Evolutionary conservation across 129 eudicot genomes (phyloP), one percentile per base, ranked within the genome.

Genomic region (Erigeron canadensis): DNA sequence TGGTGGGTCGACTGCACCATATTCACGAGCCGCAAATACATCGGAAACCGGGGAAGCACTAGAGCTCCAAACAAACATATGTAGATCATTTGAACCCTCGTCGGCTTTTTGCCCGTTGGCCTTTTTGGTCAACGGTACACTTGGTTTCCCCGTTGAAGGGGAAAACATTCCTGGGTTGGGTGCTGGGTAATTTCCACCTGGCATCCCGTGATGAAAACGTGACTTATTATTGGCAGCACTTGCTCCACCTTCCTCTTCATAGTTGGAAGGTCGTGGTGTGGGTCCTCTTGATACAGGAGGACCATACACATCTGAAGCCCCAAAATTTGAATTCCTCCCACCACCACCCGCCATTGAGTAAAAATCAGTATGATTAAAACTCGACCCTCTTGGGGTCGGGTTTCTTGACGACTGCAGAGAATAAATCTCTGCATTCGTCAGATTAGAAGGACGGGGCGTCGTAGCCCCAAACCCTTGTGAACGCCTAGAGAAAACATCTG

Each of bases 51-150:
- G 96, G 37, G 98, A 93, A 46, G 88, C 86, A 81, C 95, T 93
- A 8, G 98, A 89, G 67, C 96, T 93, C 98, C 98, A 93, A 12
- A 93, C 98, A 75, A 93, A 93, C 98, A 93, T 93, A 50, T 89
- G 98, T 53, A 93, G 82, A 81, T 93, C 98, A 43, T 85, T 93
- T 0, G 75, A 80, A 70, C 94, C 89, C 63, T 84, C 96, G 1
- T 84, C 88, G 2, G 65, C 12, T 54, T 86, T 79, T 43, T 82
- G 88, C 1, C 85, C 89, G 63, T 83, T 85, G 7, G 85, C 67
- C 59, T 86, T 89, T 65, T 82, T 86, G 50, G 76, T 23, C 16
- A 75, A 60, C 1, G 72, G 84, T n/a, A 53, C 78, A 21, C 18
- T 61, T 8, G 83, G 64, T 75, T 73, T 84, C 2, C 84, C 75